A percentile compares a stretch with the other conserved stretches of the same genome.
Evolutionary conservation across 768 basidiomycete genomes (phyloP).

Genomic region (Butyriboletus loyo): DNA sequence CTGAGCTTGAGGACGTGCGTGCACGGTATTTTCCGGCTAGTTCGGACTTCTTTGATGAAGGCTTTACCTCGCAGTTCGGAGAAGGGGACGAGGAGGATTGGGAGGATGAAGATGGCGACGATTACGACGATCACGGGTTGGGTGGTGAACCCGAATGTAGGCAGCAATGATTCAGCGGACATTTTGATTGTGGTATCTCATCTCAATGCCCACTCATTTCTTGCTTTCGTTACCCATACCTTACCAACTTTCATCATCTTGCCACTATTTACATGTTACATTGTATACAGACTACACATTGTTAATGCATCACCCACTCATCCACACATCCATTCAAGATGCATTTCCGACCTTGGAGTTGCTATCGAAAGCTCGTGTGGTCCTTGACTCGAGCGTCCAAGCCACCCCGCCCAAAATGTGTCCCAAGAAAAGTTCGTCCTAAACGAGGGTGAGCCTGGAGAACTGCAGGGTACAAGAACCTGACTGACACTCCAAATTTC

Average conservation of each 20-base stretch:
- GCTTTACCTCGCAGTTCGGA: constrained; percentile 67
- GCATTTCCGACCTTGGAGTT: constrained; percentile 58
- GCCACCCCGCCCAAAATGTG: constrained; percentile 75
- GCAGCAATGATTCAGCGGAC: constrained; percentile 44
- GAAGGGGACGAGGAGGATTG: constrained; percentile 67
- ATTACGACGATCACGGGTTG: constrained; percentile 40
- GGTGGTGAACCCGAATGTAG: constrained; percentile 57
- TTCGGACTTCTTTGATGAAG: constrained; percentile 75
- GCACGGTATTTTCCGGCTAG: constrained; percentile 70
- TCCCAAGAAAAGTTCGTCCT: constrained; percentile 66
- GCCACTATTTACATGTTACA: constrained; percentile 28
- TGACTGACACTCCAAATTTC: constrained; percentile 69
- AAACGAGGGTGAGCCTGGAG: constrained; percentile 4
- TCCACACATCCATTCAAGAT: constrained; percentile 5
- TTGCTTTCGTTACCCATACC: constrained; percentile 14
- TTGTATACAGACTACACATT: constrained; percentile 26
- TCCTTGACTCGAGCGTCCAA: constrained; percentile 70
- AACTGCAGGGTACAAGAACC: background rate
- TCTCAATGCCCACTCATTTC: constrained; percentile 9
- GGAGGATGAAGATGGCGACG: constrained; percentile 70
- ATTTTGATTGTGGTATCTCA: constrained; percentile 7
- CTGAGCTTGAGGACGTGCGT: constrained; percentile 82
- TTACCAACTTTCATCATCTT: constrained; percentile 10
- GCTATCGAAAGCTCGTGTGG: constrained; percentile 64
- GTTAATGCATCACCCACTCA: constrained; percentile 20